Base-by-base conservation (phyloP, 2,329 filamentous ascomycete genomes). In the Raffaelea deltoideospora region DNA sequence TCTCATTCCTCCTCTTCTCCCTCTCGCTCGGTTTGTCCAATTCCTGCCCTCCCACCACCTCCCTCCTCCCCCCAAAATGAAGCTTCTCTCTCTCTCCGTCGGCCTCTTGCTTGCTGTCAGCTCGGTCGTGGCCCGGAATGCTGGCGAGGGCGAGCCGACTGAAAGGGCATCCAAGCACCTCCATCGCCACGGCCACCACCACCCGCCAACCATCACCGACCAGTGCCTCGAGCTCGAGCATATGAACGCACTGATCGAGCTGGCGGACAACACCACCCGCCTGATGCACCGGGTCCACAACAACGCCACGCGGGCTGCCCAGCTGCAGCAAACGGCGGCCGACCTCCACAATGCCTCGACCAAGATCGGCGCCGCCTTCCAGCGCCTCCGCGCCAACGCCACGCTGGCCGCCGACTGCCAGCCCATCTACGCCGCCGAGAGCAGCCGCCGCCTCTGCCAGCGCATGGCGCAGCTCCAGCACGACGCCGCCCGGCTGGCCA, bases 321-420 rank as follows among this genome's bases (percentile, higher is more conserved):
- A 7, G 54, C 14, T 35, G 15, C 29, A 17, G n/a, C n/a, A 8
- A 32, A 50, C 51, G 41, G 50, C 53, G 5, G 52, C 49, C 10
- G 47, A 47, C 20, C 50, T 61, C 46, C 52, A 60, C 48, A 49
- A 53, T 38, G 56, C 59, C 46, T 55, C 55, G 3, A 45, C 53
- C 15, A 38, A 47, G 4, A 49, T 46, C 5, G 45, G 50, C 3
- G 44, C 50, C 19, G 45, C 47, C 41, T 52, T 60, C 35, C 41
- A 46, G 18, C 44, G 48, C 6, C 45, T 61, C 37, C 36, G 51
- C 37, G 40, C 46, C 41, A 61, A 63, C 47, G 34, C 51, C 10
- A 60, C 58, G 7, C 47, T 61, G 19, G 47, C 55, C 41, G 34
- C 47, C 18, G 40, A 45, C 11, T 62, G 59, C 40, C 43, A 47